Base-by-base conservation (phyloP, 306 rosid genomes). In the Cercis canadensis region DNA sequence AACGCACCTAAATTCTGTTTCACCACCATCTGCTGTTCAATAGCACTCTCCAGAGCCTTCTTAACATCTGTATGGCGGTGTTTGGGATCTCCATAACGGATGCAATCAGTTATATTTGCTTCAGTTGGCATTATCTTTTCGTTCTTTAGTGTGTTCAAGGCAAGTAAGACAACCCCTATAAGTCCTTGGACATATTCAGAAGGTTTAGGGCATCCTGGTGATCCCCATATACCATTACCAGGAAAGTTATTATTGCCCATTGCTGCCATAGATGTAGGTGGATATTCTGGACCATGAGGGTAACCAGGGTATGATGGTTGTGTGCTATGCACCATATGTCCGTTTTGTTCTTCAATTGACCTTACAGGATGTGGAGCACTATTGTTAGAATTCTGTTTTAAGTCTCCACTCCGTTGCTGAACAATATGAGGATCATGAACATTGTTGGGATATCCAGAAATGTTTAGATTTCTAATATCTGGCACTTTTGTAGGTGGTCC, bases 71-170 rank as follows among this genome's bases (percentile, higher is more conserved):
- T 82, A 72, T 65, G 79, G 61, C 96, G 82, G 77, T 90, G 90
- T 81, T 84, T 92, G 36, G 84, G 85, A 84, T 90, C 93, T 81
- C 98, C 97, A 76, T 65, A 88, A 45, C 83, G 91, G 69, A 92
- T 87, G 96, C 92, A 88, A 47, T 86, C 92, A 51, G 79, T 64
- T 70, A 92, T 90, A 82, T 90, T 90, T 50, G 78, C 85, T 86
- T 87, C 96, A 39, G 87, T 92, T 71, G 98, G 98, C 93, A 81
- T 80, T 77, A 92, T 72, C 84, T 84, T 90, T 63, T 87, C 97
- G 39, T 8, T 65, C 83, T 90, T 88, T 73, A 92, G 84, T 11
- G 93, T 76, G 81, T 85, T 87, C 64, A 92, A 81, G 72, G 98
- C 82, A 73, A 85, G 90, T 77, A 92, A 81, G 73, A 92, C 88